Conservation (phyloP, 2,329 filamentous ascomycete species). For the Ascochyta fabae region DNA sequence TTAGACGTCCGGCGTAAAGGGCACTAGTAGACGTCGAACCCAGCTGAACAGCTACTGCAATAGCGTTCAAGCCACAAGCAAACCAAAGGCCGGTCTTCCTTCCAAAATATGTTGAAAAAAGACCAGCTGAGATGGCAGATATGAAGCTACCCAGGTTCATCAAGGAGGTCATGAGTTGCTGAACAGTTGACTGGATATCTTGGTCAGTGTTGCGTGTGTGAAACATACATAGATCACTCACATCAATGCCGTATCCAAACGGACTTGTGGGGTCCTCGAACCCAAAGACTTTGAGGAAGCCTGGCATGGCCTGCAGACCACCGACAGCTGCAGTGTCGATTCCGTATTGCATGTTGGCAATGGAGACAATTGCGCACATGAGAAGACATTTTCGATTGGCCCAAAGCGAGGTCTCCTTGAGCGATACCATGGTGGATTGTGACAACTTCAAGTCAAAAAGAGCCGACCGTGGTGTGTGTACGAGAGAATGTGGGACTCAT, state of each 20-base stretch:
- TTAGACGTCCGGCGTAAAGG: conserved; percentile 55
- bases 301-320: conserved; percentile 50
- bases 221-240: conserved; percentile 26
- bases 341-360: conserved; percentile 61
- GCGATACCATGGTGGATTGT: conserved; percentile 6
- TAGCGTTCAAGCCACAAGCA: conserved; percentile 54
- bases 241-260: conserved; percentile 52
- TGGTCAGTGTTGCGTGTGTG: not conserved
- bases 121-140: conserved; percentile 56
- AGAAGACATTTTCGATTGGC: conserved; percentile 54
- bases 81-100: conserved; percentile 56
- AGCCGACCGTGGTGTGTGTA: no score
- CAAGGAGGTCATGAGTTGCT: conserved; percentile 61
- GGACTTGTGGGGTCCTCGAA: conserved; percentile 50
- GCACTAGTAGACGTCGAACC: conserved; percentile 16
- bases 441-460: not conserved
- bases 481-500: no score
- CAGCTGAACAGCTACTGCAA: conserved; percentile 44
- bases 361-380: conserved; percentile 56
- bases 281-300: conserved; percentile 60
- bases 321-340: conserved; percentile 57
- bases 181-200: conserved; percentile 53
- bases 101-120: conserved; percentile 57
- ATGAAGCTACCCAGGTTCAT: conserved; percentile 60
- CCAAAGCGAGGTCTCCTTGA: conserved; percentile 26